Evolutionary conservation across 2,329 filamentous ascomycete species (phyloP).

Genomic region (Exophiala calicioides): DNA sequence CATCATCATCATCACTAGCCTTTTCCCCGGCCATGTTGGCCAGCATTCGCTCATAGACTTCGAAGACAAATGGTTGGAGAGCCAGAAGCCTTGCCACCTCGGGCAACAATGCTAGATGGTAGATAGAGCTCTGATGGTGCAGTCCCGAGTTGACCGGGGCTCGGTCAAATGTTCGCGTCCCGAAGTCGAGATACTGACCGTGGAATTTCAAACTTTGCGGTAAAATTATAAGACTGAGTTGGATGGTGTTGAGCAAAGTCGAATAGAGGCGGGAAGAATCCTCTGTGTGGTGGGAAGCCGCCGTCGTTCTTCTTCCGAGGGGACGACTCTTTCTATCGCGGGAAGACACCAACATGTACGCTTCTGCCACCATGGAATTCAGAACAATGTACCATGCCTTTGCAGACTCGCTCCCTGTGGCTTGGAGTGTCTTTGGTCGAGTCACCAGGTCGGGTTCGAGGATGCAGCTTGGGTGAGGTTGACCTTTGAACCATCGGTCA

Average conservation of each 20-base stretch:
- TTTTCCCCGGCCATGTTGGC: neutral
- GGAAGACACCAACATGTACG: conserved; percentile 37
- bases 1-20: neutral
- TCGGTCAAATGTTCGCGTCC: conserved; percentile 1
- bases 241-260: conserved; percentile 35
- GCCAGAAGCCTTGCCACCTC: conserved; percentile 6
- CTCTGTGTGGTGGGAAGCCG: conserved; percentile 5
- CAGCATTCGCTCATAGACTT: conserved; percentile 8
- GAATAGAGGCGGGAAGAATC: conserved; percentile 11
- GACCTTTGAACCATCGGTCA: conserved; percentile 36
- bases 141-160: neutral
- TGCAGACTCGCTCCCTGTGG: conserved; percentile 37
- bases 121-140: conserved; percentile 7
- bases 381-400: conserved; percentile 44
- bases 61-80: conserved; percentile 13
- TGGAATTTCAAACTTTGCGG: conserved; percentile 35
- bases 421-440: conserved; percentile 37
- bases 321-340: conserved; percentile 7
- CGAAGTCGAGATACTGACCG: conserved; percentile 34
- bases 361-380: conserved; percentile 42
- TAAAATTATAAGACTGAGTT: conserved; percentile 35
- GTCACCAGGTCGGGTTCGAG: conserved; percentile 36
- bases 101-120: conserved; percentile 1
- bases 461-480: conserved; percentile 32
- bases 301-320: no score